phyloP scores from a whole-genome alignment of 768 basidiomycete species.

The Cystoderma amianthinum region DNA sequence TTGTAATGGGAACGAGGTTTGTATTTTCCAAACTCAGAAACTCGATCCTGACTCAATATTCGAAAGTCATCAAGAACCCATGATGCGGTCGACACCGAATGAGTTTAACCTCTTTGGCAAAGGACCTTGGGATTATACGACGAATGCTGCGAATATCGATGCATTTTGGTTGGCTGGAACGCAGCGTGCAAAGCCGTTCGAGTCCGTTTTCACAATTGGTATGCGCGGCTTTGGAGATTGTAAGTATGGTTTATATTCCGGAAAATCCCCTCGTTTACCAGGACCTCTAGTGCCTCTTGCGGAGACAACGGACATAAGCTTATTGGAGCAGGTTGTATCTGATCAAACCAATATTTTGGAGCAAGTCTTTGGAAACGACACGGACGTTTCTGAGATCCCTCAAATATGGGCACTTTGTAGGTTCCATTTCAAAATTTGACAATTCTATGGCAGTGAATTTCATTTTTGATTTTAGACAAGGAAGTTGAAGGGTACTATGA shows the following conservation, averaged over 20 bases:
- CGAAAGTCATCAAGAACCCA: constrained; percentile 62
- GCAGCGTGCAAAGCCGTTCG: constrained; percentile 49
- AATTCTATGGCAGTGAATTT: too few relatives aligned
- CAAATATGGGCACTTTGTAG: constrained; percentile 61
- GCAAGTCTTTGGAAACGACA: constrained; percentile 37
- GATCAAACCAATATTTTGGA: constrained; percentile 59
- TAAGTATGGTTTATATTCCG: constrained; percentile 15
- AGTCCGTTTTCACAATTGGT: constrained; percentile 60
- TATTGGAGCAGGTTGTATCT: constrained; percentile 48
- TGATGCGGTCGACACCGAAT: constrained; percentile 64
- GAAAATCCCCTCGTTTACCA: not conserved
- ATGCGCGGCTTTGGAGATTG: constrained; percentile 61
- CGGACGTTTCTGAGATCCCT: constrained; percentile 43
- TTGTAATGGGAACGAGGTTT: constrained; percentile 67
- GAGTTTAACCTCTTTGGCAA: constrained; percentile 53
- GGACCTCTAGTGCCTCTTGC: constrained; percentile 39
- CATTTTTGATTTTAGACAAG: constrained; percentile 29
- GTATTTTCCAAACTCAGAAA: constrained; percentile 2
- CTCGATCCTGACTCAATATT: not conserved
- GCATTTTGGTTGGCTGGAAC: constrained; percentile 58
- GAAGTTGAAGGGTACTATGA: constrained; percentile 68
- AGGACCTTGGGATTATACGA: constrained; percentile 58
- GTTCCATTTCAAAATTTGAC: too few relatives aligned
- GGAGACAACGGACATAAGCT: constrained; percentile 37
- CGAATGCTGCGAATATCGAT: constrained; percentile 48